Conservation (phyloP, 345 rosid genomes). For the Odontarrhena argentea region DNA sequence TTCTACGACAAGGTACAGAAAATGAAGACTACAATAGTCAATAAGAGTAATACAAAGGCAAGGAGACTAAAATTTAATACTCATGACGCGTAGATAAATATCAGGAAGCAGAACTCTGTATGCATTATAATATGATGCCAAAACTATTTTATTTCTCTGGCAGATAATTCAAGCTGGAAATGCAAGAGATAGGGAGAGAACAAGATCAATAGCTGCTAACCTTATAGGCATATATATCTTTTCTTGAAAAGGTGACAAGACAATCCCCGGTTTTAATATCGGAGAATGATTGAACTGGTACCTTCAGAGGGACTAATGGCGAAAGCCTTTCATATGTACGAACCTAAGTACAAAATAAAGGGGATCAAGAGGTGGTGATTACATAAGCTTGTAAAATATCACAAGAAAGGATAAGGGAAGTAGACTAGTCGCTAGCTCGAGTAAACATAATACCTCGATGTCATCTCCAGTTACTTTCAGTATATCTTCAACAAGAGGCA, state of each 20-base stretch:
- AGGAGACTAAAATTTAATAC: slow-evolving; percentile 11
- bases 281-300: slow-evolving; percentile 63
- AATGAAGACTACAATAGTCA: slow-evolving; percentile 14
- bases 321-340: slow-evolving; percentile 75
- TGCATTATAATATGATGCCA: slow-evolving; percentile 10
- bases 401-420: neutral
- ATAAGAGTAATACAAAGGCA: neutral
- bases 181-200: slow-evolving; percentile 2
- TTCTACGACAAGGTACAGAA: slow-evolving; percentile 44
- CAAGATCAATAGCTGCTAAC: slow-evolving; percentile 45
- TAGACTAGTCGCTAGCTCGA: neutral
- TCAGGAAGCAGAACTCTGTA: slow-evolving; percentile 1
- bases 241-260: slow-evolving; percentile 85
- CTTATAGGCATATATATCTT: slow-evolving; percentile 64
- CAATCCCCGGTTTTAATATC: slow-evolving; percentile 78
- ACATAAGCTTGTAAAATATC: neutral
- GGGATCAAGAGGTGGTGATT: neutral
- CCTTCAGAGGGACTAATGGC: slow-evolving; percentile 69
- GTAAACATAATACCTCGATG: slow-evolving; percentile 56
- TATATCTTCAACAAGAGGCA: slow-evolving; percentile 79
- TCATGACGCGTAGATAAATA: slow-evolving; percentile 2
- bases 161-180: slow-evolving; percentile 23
- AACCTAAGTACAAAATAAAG: slow-evolving; percentile 49
- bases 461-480: slow-evolving; percentile 77
- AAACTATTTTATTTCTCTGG: neutral